Base-by-base conservation (phyloP, 1,139 yeast species). In the Nakaseomyces nivariensis region DNA sequence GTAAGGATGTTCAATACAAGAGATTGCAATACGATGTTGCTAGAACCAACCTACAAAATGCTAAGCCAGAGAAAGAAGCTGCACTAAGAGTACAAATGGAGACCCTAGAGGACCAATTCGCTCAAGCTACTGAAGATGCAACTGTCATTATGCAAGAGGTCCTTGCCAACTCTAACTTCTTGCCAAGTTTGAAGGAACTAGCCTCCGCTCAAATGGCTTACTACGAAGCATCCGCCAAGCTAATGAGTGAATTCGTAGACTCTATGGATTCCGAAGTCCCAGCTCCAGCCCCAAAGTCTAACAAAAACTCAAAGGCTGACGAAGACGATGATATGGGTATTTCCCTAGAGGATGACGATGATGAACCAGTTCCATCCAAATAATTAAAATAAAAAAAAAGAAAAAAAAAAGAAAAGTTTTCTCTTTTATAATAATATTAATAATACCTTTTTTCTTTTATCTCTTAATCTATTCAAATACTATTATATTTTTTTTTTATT, bases 61-160 rank as follows among this genome's bases (percentile, higher is more conserved):
- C 89, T 32, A 78, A 75, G 62, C 90, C 95, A 4, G 81, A 81
- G 57, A 82, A 82, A 63, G 85, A 83, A 62, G 86, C 88, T 6
- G 81, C 81, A 51, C 78, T 86, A 55, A 75, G 92, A 58, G 85
- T 82, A 47, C 78, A 81, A 55, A 82, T 87, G 76, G 96, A 88
- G 67, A 80, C 82, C 56, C 82, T 90, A 43, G 96, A 88, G 69
- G 96, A 88, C 61, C 94, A 85, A 60, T 87, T 88, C 67, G 95
- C 94, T 45, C 87, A 86, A 57, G 85, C 92, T 24, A 90, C 89
- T 37, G 96, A 88, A 69, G 95, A 85, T 63, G 95, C 96, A 34
- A 88, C 86, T 49, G 75, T 81, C 47, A 80, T 85, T 54, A 83
- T 88, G 92, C 87, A 83, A 71, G 82, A 83, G 64, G 90, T 85